Percentiles rank a stretch among this genome's conserved stretches.
phyloP scores from a whole-genome alignment of 2,329 filamentous ascomycete genomes.

The Diaporthe humulicola region DNA sequence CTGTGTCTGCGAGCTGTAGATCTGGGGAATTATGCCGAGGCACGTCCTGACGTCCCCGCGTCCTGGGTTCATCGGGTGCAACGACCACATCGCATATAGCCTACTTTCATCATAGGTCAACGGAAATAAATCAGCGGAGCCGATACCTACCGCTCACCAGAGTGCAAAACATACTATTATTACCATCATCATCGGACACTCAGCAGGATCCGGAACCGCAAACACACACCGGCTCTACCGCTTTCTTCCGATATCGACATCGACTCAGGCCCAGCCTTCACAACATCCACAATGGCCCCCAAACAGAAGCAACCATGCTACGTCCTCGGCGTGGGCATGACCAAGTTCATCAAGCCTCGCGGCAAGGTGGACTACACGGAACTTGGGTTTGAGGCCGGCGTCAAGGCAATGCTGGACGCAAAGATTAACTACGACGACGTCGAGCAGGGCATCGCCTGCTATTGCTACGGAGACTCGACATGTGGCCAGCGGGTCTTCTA shows the following conservation, averaged over 20 bases:
- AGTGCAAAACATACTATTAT: background rate
- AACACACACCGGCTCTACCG: background rate
- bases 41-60: constrained; percentile 2
- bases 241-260: background rate
- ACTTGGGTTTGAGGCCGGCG: constrained; percentile 90
- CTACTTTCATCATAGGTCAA: background rate
- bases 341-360: constrained; percentile 97
- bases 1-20: background rate
- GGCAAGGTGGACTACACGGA: constrained; percentile 96
- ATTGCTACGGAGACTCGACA: constrained; percentile 96
- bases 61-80: background rate
- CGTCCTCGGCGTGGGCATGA: constrained; percentile 98
- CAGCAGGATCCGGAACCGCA: background rate
- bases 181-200: background rate
- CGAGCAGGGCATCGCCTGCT: constrained; percentile 95
- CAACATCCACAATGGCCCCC: constrained; percentile 57
- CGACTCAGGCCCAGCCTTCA: background rate
- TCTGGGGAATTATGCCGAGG: constrained; percentile 15
- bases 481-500: constrained; percentile 98
- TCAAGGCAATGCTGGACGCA: constrained; percentile 87
- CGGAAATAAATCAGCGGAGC: background rate
- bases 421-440: constrained; percentile 98
- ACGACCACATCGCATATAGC: background rate
- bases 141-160: background rate
- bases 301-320: constrained; percentile 74